phyloP scores from a whole-genome alignment of 495 filamentous ascomycete genomes.

The Collariella sp. region DNA sequence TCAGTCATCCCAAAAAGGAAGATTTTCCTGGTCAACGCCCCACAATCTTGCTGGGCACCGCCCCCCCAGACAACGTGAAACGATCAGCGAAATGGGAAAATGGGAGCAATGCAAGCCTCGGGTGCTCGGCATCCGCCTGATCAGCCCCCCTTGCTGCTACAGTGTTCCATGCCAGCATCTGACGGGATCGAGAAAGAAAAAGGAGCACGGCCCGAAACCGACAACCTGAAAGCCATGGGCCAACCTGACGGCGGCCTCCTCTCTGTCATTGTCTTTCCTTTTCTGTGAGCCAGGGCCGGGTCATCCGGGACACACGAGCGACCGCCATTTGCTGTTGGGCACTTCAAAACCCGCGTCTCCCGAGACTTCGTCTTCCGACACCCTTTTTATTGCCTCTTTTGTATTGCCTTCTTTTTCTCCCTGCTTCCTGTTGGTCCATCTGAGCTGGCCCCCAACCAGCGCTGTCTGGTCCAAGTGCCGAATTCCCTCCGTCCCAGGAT shows the following conservation, averaged over 20 bases:
- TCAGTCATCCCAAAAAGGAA: not conserved
- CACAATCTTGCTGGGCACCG: not conserved
- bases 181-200: not conserved
- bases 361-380: not conserved
- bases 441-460: not conserved
- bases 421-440: not conserved
- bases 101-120: not conserved
- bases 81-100: not conserved
- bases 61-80: not conserved
- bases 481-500: too few species aligned
- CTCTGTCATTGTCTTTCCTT: not conserved
- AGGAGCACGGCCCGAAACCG: not conserved
- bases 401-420: not conserved
- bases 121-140: constrained; percentile 2
- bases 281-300: not conserved
- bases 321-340: not conserved
- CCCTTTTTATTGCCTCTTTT: not conserved
- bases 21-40: not conserved
- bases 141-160: not conserved
- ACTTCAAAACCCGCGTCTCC: too few species aligned
- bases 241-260: not conserved
- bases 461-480: not conserved
- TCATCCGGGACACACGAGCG: not conserved
- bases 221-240: not conserved
- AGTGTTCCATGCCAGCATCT: not conserved